Percentiles rank a stretch among this genome's conserved stretches.
These are phyloP conservation scores for Malus fusca DNA, from an alignment of 306 rosid species.

Conservation along the genomic window DNA sequence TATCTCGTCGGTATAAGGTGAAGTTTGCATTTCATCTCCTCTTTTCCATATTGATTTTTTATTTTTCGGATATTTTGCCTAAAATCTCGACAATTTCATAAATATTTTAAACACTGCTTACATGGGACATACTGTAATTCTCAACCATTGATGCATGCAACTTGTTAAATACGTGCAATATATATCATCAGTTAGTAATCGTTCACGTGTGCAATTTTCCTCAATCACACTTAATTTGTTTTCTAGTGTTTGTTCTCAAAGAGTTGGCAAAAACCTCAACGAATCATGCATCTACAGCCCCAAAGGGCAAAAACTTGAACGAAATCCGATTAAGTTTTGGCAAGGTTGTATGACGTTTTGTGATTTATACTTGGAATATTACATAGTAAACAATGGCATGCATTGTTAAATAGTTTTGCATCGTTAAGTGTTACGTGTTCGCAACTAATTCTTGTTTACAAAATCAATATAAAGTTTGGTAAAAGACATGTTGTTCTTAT, in stretches of 20 bases:
- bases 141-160: not conserved
- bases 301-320: not conserved
- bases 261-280: not conserved
- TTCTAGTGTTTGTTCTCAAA: not conserved
- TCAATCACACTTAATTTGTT: not conserved
- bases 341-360: not conserved
- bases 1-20: rapidly evolving
- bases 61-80: too few species aligned
- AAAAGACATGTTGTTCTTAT: not conserved
- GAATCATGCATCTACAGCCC: not conserved
- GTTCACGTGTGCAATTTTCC: not conserved
- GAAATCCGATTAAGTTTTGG: not conserved
- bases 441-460: not conserved
- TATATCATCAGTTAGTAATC: not conserved
- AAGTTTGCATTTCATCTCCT: too few species aligned
- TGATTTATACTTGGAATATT: not conserved
- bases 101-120: too few species aligned
- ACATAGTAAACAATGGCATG: not conserved
- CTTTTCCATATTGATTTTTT: too few species aligned
- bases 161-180: not conserved
- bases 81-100: too few species aligned
- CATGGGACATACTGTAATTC: too few species aligned
- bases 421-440: not conserved
- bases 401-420: not conserved
- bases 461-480: not conserved